These are phyloP conservation scores for Neurospora sp. DNA, from an alignment of 495 filamentous ascomycete species.

Conservation along the genomic window DNA sequence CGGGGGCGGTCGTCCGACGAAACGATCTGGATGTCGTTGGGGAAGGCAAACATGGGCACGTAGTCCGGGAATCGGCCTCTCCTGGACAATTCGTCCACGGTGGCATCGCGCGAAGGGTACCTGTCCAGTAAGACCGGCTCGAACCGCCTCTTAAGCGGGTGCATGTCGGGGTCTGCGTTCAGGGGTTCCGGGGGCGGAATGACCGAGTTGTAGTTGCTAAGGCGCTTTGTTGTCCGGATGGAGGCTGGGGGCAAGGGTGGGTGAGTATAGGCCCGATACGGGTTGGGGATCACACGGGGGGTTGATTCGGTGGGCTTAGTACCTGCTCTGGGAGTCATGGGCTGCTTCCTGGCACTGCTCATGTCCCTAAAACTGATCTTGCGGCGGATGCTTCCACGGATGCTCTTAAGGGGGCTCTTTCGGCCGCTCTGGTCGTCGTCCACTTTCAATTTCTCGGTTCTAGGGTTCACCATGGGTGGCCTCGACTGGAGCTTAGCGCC, in stretches of 20 bases:
- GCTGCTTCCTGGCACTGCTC: conserved; percentile 88
- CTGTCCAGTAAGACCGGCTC: conserved; percentile 90
- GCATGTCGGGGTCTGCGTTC: conserved; percentile 83
- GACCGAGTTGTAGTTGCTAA: conserved; percentile 97
- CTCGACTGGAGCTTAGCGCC: conserved; percentile 66
- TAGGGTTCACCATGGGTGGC: conserved; percentile 60
- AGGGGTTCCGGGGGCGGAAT: conserved; percentile 89
- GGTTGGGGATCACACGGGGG: conserved; percentile 1
- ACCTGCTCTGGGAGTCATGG: conserved; percentile 65
- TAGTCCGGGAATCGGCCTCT: conserved; percentile 91
- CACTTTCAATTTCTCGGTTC: conserved; percentile 69
- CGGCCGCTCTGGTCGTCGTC: conserved; percentile 54
- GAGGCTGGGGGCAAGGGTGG: conserved; percentile 51
- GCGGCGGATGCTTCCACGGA: conserved; percentile 68
- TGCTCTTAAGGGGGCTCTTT: conserved; percentile 40
- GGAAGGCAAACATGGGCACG: conserved; percentile 98
- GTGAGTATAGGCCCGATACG: conserved; percentile 10
- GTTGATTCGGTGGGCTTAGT: conserved; percentile 26
- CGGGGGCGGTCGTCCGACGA: conserved; percentile 88
- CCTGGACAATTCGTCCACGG: conserved; percentile 65
- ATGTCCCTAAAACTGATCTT: conserved; percentile 86
- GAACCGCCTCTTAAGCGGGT: conserved; percentile 85
- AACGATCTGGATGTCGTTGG: conserved; percentile 93
- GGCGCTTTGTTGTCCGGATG: conserved; percentile 72
- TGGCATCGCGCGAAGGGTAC: conserved; percentile 75